Evolutionary conservation across 768 basidiomycete genomes (phyloP), one percentile per base, ranked within the genome.

Genomic region (Amyloporia xantha): DNA sequence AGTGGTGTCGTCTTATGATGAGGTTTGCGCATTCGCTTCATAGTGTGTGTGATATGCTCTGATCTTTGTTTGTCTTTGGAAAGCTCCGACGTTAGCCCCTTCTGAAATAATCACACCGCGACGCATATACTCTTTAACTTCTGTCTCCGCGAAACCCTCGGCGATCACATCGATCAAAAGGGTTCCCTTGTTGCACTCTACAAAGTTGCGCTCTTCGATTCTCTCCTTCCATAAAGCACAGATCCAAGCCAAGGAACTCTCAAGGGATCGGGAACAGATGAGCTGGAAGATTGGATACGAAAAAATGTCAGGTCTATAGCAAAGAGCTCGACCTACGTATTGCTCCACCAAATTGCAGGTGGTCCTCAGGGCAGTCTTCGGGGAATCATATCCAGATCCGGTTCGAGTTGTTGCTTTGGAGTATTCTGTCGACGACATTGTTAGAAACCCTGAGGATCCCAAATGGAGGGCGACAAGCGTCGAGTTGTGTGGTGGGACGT

Each of bases 401-500:
- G 96, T 99, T 17, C 78, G 95, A 25, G 91, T 98, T 1, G 96
- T 99, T 12, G 81, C 91, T 2, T 74, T 99, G 19, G 95, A 91
- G 65, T 91, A 78, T 62, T 81, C 84, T 53, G 77, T 95, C 15
- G 86, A 94, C 44, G 89, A 93, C 57, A 92, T 99, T 47, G 68
- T 80, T 17, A 75, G 78, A 59, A 91, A 99, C 55, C 75, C 95
- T 37, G 79, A 85, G 59, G 94, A 92, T 66, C 82, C 86, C 3
- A 91, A 86, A 68, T 99, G 96, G 96, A 72, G 88, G 41, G 70
- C 68, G 24, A 96, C 95, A 10, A 93, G 89, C 65, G 80, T 96
- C 54, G 96, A 99, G 68, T 95, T 99, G 64, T 99, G 96, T 64
- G 96, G 96, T 67, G 96, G 96, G 66, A 99, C 96, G 81, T 92